Evolutionary conservation across 2,329 filamentous ascomycete genomes (phyloP).

Genomic region (Phaeosphaeria sp.): DNA sequence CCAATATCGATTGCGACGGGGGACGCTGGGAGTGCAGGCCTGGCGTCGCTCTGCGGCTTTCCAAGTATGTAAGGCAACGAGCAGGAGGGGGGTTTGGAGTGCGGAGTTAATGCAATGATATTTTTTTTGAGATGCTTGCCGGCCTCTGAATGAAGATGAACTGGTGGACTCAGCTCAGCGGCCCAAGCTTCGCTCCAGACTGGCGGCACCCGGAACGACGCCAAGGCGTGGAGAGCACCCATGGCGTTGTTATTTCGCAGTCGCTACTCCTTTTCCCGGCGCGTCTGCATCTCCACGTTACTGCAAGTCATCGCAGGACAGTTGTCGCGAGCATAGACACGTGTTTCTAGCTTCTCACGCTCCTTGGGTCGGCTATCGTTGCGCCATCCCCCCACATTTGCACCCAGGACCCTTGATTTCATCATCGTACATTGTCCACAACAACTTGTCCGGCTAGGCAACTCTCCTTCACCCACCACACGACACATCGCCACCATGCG

Average conservation of each 20-base stretch:
- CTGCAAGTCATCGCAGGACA: background rate
- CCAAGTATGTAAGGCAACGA: background rate
- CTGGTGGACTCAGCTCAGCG: constrained; percentile 13
- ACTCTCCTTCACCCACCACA: constrained; percentile 7
- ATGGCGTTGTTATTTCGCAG: constrained; percentile 13
- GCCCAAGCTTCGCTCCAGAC: constrained; percentile 20
- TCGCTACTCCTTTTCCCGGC: constrained; percentile 1
- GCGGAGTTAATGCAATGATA: background rate
- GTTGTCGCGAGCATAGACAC: constrained; percentile 7
- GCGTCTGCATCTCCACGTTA: constrained; percentile 10
- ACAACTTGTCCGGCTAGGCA: background rate
- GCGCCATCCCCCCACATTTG: constrained; percentile 25
- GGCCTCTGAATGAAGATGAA: constrained; percentile 3
- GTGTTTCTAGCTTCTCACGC: constrained; percentile 8
- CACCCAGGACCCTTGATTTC: constrained; percentile 28
- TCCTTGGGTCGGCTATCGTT: constrained; percentile 10
- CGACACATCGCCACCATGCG: constrained; percentile 53
- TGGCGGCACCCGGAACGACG: constrained; percentile 14
- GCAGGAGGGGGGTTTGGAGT: background rate
- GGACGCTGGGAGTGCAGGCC: constrained; percentile 41
- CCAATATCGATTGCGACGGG: background rate
- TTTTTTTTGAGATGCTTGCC: background rate
- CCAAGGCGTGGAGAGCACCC: constrained; percentile 12
- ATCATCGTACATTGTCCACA: constrained; percentile 16
- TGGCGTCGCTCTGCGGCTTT: background rate